These are phyloP conservation scores for Exophiala sideris DNA, from an alignment of 2,329 filamentous ascomycete genomes.

Conservation along the genomic window DNA sequence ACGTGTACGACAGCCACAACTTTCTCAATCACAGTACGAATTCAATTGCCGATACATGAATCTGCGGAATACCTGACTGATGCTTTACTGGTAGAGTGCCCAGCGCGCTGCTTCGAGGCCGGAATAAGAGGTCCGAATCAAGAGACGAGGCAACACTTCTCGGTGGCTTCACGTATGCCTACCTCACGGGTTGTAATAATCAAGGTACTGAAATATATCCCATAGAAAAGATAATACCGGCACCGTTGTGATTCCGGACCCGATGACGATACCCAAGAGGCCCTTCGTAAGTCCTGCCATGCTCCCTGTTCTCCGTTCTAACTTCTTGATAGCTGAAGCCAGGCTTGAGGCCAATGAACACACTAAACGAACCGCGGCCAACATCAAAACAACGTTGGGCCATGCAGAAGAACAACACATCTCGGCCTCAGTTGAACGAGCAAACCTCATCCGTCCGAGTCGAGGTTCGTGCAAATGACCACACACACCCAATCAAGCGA, in stretches of 20 bases:
- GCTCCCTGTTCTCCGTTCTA: neutral
- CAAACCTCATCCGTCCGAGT: neutral
- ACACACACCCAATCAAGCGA: constrained; percentile 16
- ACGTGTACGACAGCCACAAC: neutral
- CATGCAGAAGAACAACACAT: constrained; percentile 1
- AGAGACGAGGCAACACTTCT: constrained; percentile 16
- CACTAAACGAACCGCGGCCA: neutral
- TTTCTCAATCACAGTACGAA: too few relatives aligned
- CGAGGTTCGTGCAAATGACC: constrained; percentile 9
- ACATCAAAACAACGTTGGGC: neutral
- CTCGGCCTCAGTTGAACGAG: neutral
- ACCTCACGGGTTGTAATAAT: neutral
- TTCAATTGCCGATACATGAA: neutral
- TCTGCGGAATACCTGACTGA: constrained; percentile 1
- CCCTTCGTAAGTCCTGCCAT: neutral
- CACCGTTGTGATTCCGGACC: constrained; percentile 9
- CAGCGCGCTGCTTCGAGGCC: neutral
- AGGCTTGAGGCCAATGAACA: constrained; percentile 8
- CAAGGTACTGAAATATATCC: constrained; percentile 3
- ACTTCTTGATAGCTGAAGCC: neutral
- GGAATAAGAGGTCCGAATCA: constrained; percentile 2
- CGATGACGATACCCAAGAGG: constrained; percentile 6
- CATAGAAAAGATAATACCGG: constrained; percentile 7
- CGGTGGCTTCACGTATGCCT: constrained; percentile 14
- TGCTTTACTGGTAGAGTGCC: neutral